phyloP scores from a whole-genome alignment of 1,284 basidiomycete species.

The Rhizoctonia solani region DNA sequence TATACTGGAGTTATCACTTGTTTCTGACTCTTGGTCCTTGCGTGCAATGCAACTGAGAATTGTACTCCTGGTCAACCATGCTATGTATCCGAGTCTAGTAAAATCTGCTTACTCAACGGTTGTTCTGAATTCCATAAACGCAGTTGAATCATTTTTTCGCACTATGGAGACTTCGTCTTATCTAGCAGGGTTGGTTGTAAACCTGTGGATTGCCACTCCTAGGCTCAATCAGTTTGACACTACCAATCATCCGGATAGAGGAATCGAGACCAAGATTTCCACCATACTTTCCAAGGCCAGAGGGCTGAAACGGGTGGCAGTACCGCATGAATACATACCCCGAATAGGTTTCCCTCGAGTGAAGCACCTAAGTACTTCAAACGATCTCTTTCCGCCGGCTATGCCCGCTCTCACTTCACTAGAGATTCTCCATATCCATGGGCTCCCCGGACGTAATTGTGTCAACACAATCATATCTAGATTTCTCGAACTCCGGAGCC shows the following conservation, averaged over 20 bases:
- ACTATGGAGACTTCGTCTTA: neutral
- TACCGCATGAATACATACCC: constrained; percentile 10
- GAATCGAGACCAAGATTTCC: neutral
- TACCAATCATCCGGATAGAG: neutral
- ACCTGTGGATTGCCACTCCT: constrained; percentile 8
- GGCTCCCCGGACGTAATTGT: constrained; percentile 4
- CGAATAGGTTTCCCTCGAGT: neutral
- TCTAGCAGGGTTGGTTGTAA: neutral
- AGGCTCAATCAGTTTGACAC: neutral
- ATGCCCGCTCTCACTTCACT: neutral
- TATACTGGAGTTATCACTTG: neutral
- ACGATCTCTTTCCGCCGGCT: constrained; percentile 8
- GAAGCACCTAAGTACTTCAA: constrained; percentile 2
- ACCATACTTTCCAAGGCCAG: neutral
- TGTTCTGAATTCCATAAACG: neutral
- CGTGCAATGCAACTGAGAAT: neutral
- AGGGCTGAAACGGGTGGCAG: neutral
- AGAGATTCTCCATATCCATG: constrained; percentile 4
- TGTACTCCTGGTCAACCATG: constrained; percentile 5
- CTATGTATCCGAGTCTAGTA: neutral
- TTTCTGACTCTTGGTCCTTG: neutral
- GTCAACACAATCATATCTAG: constrained; percentile 20
- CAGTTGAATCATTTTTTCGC: neutral
- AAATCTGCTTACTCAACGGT: neutral
- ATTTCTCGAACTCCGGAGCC: neutral